A percentile compares a stretch with the other conserved stretches of the same genome.
Conservation (phyloP, 192 early-diverging fungal genomes). For the Dissophora globulifera region DNA sequence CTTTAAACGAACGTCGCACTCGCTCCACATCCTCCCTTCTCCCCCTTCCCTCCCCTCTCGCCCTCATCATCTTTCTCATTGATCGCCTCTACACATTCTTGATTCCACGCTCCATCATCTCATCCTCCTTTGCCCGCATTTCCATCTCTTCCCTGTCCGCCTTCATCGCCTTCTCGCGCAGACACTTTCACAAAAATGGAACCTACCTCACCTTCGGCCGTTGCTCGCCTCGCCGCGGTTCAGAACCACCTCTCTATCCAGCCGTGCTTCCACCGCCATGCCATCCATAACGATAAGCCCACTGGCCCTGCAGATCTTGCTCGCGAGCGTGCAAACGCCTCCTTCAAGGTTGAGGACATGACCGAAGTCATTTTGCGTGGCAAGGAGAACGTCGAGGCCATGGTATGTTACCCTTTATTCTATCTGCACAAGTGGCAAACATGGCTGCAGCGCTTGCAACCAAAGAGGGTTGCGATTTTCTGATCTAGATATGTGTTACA, state of each 20-base stretch:
- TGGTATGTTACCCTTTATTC: too few species aligned
- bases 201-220: conserved; percentile 31
- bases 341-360: conserved; percentile 64
- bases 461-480: too few species aligned
- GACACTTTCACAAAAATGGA: conserved; percentile 19
- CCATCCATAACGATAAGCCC: conserved; percentile 51
- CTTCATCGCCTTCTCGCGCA: background rate
- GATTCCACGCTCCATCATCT: too few species aligned
- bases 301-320: conserved; percentile 64
- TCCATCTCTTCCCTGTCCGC: background rate
- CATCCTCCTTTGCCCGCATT: too few species aligned
- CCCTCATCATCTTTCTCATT: too few species aligned
- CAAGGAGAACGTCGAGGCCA: conserved; percentile 55
- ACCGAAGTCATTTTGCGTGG: conserved; percentile 57
- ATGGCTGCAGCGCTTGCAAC: too few species aligned
- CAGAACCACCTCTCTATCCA: conserved; percentile 54
- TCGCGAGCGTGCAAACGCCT: conserved; percentile 62
- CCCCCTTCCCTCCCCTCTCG: too few species aligned
- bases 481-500: too few species aligned
- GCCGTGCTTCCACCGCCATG: conserved; percentile 48
- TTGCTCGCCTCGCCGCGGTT: conserved; percentile 47
- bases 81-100: too few species aligned
- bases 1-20: too few species aligned
- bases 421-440: too few species aligned
- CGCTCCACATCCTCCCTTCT: too few species aligned